Evolutionary conservation across 306 rosid genomes (phyloP).

Genomic region (Ammopiptanthus mongolicus): DNA sequence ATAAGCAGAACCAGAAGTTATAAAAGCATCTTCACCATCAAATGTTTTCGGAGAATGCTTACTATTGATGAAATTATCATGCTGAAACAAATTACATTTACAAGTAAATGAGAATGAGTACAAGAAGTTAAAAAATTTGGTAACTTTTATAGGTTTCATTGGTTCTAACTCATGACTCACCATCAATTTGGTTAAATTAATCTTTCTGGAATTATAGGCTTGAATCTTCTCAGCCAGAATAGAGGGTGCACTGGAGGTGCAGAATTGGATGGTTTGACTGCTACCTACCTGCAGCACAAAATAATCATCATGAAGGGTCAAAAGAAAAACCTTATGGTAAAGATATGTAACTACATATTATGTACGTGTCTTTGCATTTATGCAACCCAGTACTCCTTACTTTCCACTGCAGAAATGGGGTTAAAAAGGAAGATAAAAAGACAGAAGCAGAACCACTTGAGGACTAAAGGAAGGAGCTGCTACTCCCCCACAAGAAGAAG

Average conservation of each 20-base stretch:
- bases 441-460: not conserved
- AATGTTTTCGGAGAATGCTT: slow-evolving; percentile 28
- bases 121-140: slow-evolving; percentile 14
- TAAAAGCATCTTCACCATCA: slow-evolving; percentile 33
- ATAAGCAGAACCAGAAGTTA: slow-evolving; percentile 19
- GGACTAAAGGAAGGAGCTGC: not conserved
- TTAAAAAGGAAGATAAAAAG: not conserved
- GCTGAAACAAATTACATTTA: slow-evolving; percentile 29
- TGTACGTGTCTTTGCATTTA: not conserved
- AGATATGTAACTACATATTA: not conserved
- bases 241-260: slow-evolving; percentile 38
- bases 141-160: slow-evolving; percentile 13
- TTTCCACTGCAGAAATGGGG: not conserved
- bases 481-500: not conserved
- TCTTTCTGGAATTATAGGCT: slow-evolving; percentile 27
- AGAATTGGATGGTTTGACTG: slow-evolving; percentile 27
- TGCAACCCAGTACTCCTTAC: not conserved
- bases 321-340: not conserved
- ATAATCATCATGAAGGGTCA: not conserved
- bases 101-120: slow-evolving; percentile 25
- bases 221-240: slow-evolving; percentile 34
- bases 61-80: slow-evolving; percentile 7
- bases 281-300: slow-evolving; percentile 28
- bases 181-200: slow-evolving; percentile 25
- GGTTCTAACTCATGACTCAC: slow-evolving; percentile 32